Evolutionary conservation across 345 rosid species (phyloP).

Genomic region (Syzygium jambos): DNA sequence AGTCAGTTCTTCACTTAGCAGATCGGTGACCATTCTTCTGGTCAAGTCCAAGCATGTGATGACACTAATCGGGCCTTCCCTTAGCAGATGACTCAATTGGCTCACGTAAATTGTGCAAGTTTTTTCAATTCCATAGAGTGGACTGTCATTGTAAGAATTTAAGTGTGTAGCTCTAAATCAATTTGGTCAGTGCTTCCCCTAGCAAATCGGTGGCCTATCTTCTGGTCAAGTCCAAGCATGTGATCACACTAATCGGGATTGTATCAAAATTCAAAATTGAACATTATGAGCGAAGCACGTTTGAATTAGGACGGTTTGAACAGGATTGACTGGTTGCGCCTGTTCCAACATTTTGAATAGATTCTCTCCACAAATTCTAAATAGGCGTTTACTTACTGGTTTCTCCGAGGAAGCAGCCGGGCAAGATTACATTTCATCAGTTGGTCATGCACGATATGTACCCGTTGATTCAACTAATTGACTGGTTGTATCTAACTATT

Average conservation of each 20-base stretch:
- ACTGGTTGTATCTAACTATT: background rate
- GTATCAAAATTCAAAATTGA: background rate
- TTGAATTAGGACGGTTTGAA: background rate
- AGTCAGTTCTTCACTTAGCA: no score
- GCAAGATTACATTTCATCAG: background rate
- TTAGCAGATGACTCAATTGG: no score
- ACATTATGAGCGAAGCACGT: background rate
- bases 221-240: background rate
- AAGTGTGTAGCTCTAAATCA: background rate
- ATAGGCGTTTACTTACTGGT: background rate
- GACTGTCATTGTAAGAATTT: background rate
- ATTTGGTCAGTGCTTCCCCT: background rate
- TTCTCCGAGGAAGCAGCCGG: background rate
- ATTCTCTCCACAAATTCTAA: background rate
- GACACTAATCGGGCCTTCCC: no score
- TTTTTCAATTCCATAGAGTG: background rate
- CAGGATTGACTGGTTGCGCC: background rate
- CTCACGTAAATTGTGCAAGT: rapidly evolving
- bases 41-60: no score
- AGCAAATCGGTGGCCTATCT: background rate
- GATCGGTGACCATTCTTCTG: no score
- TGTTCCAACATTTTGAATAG: background rate
- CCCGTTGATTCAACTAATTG: background rate
- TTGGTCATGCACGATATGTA: background rate
- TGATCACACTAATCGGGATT: background rate